A percentile compares a stretch with the other conserved stretches of the same genome.
Conservation (phyloP, 805 yeast species). For the Saccharomyces paradoxus region DNA sequence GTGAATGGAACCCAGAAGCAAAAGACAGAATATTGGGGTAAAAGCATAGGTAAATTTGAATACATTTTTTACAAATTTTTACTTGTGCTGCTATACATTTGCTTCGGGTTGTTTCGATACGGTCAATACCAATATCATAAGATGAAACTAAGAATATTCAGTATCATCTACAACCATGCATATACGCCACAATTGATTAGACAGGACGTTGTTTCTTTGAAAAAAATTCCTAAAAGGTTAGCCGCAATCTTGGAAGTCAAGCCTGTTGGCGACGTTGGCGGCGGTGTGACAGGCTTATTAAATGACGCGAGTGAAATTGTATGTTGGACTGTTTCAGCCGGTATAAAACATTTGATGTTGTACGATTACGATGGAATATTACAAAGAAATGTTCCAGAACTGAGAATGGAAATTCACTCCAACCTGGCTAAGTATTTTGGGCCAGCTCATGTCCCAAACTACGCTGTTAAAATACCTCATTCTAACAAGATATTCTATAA, state of each 20-base stretch:
- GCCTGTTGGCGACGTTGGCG: slow-evolving; percentile 76
- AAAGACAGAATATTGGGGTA: slow-evolving; percentile 7
- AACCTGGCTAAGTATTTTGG: slow-evolving; percentile 71
- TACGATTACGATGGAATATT: slow-evolving; percentile 75
- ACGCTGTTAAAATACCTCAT: slow-evolving; percentile 60
- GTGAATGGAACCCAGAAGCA: not conserved
- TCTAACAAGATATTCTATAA: slow-evolving; percentile 39
- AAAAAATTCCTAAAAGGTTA: slow-evolving; percentile 69
- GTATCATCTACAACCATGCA: slow-evolving; percentile 58
- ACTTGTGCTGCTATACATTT: slow-evolving; percentile 44
- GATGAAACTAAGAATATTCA: slow-evolving; percentile 47
- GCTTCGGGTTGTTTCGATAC: slow-evolving; percentile 49
- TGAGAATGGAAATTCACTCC: slow-evolving; percentile 47
- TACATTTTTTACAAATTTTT: slow-evolving; percentile 38
- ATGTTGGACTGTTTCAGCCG: slow-evolving; percentile 89
- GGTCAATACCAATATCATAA: slow-evolving; percentile 45
- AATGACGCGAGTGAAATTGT: slow-evolving; percentile 68
- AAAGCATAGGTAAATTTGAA: slow-evolving; percentile 13
- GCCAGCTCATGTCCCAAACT: slow-evolving; percentile 53
- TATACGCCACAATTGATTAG: slow-evolving; percentile 80
- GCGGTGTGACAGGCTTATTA: slow-evolving; percentile 76
- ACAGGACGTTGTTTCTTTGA: slow-evolving; percentile 64
- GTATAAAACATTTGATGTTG: slow-evolving; percentile 59
- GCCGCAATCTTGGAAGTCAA: slow-evolving; percentile 69
- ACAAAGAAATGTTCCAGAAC: slow-evolving; percentile 45